phyloP scores from a whole-genome alignment of 139 green algal genomes.

The Protoeuglena noctilucae region DNA sequence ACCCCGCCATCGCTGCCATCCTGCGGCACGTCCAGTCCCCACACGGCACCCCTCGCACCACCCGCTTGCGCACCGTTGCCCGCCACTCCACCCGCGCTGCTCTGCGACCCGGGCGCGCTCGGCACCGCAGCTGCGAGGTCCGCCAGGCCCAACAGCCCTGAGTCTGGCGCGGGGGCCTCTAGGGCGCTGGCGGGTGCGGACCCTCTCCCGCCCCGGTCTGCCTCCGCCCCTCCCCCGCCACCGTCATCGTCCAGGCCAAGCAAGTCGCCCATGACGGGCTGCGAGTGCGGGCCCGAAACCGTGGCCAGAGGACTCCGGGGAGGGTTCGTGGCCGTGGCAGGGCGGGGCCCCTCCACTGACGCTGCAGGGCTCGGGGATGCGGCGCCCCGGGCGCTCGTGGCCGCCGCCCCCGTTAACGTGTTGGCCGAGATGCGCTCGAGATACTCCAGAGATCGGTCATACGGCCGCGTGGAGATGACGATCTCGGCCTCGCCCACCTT shows the following conservation, averaged over 20 bases:
- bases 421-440: slow-evolving; percentile 10
- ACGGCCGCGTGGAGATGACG: slow-evolving; percentile 56
- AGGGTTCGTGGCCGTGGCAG: not conserved
- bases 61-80: not conserved
- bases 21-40: not conserved
- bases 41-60: not conserved
- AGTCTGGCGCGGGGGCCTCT: too few species aligned
- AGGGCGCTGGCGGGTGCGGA: too few species aligned
- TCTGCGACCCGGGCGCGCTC: not conserved
- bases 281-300: not conserved
- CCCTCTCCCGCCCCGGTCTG: too few species aligned
- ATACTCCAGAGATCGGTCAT: slow-evolving; percentile 48
- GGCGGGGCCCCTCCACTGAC: not conserved
- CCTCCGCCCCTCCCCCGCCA: too few species aligned
- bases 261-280: too few species aligned
- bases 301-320: not conserved
- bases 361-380: not conserved
- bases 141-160: too few species aligned
- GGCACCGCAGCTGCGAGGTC: too few species aligned
- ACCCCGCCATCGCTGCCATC: not conserved
- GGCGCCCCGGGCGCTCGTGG: not conserved
- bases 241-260: too few species aligned
- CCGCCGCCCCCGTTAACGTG: slow-evolving; percentile 3
- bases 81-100: not conserved
- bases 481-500: slow-evolving; percentile 80